Evolutionary conservation across 2,329 filamentous ascomycete genomes (phyloP).

Genomic region (Colletotrichum sansevieriae): DNA sequence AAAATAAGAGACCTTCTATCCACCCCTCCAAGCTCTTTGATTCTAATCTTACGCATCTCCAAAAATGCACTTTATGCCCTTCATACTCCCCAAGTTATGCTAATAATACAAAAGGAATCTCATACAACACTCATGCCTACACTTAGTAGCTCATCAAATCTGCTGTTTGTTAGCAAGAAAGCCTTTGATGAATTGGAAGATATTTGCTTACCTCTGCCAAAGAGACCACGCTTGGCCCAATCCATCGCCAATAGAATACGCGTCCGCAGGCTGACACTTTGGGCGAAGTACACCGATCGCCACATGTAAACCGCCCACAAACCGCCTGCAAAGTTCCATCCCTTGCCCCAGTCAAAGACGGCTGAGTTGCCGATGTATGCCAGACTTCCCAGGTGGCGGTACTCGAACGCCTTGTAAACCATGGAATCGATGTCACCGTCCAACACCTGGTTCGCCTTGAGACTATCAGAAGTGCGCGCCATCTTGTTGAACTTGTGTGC

Average conservation of each 20-base stretch:
- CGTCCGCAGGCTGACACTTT: slow-evolving; percentile 94
- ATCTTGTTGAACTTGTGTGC: slow-evolving; percentile 95
- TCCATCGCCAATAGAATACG: slow-evolving; percentile 94
- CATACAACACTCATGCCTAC: neutral
- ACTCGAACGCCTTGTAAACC: slow-evolving; percentile 94
- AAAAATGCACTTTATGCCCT: slow-evolving; percentile 4
- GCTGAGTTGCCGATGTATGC: slow-evolving; percentile 98
- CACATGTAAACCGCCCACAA: slow-evolving; percentile 95
- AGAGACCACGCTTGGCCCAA: slow-evolving; percentile 96
- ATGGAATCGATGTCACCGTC: slow-evolving; percentile 94
- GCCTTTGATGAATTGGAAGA: too few species aligned
- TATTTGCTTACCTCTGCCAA: slow-evolving; percentile 84
- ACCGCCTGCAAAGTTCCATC: slow-evolving; percentile 83
- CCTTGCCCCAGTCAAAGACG: slow-evolving; percentile 88
- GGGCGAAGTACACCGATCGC: slow-evolving; percentile 96
- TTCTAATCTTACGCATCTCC: slow-evolving; percentile 8
- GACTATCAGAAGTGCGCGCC: slow-evolving; percentile 79
- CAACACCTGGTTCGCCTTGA: slow-evolving; percentile 82
- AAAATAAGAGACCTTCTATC: slow-evolving; percentile 15
- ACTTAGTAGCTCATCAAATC: slow-evolving; percentile 53
- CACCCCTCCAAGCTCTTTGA: neutral
- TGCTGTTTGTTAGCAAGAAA: slow-evolving; percentile 38
- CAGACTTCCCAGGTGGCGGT: slow-evolving; percentile 89
- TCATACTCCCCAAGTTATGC: slow-evolving; percentile 33
- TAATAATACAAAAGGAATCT: slow-evolving; percentile 21